Conservation (phyloP, 495 filamentous ascomycete species). For the Daldinia caldariorum region DNA sequence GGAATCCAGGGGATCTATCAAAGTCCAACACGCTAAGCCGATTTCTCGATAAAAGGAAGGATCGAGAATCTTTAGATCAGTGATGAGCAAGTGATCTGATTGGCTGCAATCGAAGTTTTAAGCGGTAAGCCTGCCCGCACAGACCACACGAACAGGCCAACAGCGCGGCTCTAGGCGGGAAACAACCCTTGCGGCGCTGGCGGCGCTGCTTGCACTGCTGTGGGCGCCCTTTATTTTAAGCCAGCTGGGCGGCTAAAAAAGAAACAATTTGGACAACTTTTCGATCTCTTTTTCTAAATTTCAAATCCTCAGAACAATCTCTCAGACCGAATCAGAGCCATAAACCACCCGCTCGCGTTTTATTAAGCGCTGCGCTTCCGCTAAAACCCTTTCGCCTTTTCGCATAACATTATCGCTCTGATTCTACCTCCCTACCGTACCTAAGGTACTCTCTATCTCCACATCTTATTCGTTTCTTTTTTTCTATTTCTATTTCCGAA, state of each 20-base stretch:
- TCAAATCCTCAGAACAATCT: not conserved
- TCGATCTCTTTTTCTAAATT: not conserved
- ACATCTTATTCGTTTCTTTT: not conserved
- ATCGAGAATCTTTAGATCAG: conserved; percentile 26
- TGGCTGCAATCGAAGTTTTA: conserved; percentile 9
- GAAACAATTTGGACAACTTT: too few relatives aligned
- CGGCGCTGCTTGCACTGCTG: not conserved
- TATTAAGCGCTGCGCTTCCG: conserved; percentile 33
- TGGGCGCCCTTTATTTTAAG: conserved; percentile 38
- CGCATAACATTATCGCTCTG: too few relatives aligned
- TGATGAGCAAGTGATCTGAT: conserved; percentile 21
- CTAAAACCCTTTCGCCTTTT: too few relatives aligned
- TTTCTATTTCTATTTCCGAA: conserved; percentile 43
- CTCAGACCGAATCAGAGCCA: conserved; percentile 4
- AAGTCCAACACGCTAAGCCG: conserved; percentile 1
- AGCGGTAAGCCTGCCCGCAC: conserved; percentile 1
- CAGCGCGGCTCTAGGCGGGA: conserved; percentile 33
- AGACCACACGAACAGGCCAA: conserved; percentile 11
- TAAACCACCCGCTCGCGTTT: conserved; percentile 24
- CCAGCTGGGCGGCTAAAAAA: conserved; percentile 35
- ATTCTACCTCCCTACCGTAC: conserved; percentile 16
- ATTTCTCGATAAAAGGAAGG: conserved; percentile 16
- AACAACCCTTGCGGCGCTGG: conserved; percentile 13
- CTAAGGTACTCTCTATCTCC: not conserved
- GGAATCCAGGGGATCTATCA: not conserved